Percentiles rank a stretch among this genome's conserved stretches.
Evolutionary conservation across 495 filamentous ascomycete genomes (phyloP).

Genomic region (Neurospora pannonica): DNA sequence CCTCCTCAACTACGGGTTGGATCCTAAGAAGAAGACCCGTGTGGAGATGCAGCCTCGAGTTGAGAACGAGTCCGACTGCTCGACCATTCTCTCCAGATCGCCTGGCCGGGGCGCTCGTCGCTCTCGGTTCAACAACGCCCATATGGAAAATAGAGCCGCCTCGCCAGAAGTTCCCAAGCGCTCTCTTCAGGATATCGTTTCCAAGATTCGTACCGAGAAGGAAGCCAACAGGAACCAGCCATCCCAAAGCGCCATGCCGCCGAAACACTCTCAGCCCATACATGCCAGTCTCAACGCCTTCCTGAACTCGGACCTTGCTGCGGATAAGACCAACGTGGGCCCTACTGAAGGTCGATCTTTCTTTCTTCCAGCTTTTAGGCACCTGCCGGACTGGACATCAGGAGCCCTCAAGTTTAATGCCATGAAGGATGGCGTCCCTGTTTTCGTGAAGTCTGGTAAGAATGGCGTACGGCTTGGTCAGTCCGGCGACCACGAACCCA

Average conservation of each 20-base stretch:
- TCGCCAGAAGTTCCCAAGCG: conserved; percentile 16
- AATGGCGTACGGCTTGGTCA: conserved; percentile 13
- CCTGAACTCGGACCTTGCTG: background rate
- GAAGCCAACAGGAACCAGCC: conserved; percentile 5
- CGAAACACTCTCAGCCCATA: conserved; percentile 7
- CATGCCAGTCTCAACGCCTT: background rate
- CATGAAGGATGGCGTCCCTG: conserved; percentile 35
- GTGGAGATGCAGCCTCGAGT: conserved; percentile 37
- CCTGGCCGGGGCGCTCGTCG: conserved; percentile 13
- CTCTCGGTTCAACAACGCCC: conserved; percentile 14
- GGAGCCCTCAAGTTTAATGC: conserved; percentile 34
- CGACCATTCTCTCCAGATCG: conserved; percentile 26
- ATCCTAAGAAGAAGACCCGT: conserved; percentile 21
- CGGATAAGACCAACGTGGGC: conserved; percentile 18
- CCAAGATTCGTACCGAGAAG: conserved; percentile 23
- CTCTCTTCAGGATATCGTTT: conserved; percentile 23
- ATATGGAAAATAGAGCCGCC: background rate
- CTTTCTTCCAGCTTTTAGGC: conserved; percentile 34
- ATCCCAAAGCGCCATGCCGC: conserved; percentile 11
- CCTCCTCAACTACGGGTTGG: conserved; percentile 17
- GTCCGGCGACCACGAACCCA: conserved; percentile 25
- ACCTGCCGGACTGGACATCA: conserved; percentile 38
- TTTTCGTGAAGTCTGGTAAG: conserved; percentile 30
- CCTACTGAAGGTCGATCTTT: conserved; percentile 34
- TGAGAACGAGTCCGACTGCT: conserved; percentile 34